Evolutionary conservation across 2,329 filamentous ascomycete genomes (phyloP), one percentile per base, ranked within the genome.

Genomic region (Aschersonia sp.): DNA sequence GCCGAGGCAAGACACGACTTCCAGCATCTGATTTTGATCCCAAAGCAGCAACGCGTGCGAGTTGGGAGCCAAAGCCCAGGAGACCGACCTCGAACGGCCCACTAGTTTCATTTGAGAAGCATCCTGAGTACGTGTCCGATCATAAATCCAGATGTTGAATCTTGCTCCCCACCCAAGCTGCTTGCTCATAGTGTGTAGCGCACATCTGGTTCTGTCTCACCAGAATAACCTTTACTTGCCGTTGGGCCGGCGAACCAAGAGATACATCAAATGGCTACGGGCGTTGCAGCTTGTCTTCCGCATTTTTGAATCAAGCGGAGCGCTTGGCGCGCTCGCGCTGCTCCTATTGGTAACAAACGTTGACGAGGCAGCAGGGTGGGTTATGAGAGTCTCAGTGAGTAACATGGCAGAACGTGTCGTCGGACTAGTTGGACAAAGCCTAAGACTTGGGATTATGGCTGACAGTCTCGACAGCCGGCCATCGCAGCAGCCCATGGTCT

Each of bases 11-110:
- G 59, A 67, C 70, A 44, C 73, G 73, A 55, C 74, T 74, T 53
- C 74, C 68, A 60, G 67, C 63, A 62, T 68, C 58, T 58, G 68
- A 62, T n/a, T 94, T 94, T 65, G 88, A 96, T 58, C 89, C 90
- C 45, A 94, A 89, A 63, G 84, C 85, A 50, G 76, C 88, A 45
- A 89, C 87, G 29, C 76, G 87, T 60, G 84, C 86, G 52, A 90
- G 85, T 66, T 85, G 78, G 70, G 69, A 79, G 58, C 75, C 78
- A 10, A 76, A 78, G 47, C 69, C 76, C 41, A 70, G 67, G 30
- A 81, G 74, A 58, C 72, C 77, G 42, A 83, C 84, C 71, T 75
- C 73, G 43, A 72, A 85, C 47, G 88, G 87, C 0, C 88, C 87
- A 10, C 68, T 94, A 53, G 68, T 96, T 52, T 76, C 83, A 50